Percentiles rank a stretch among this genome's conserved stretches.
Evolutionary conservation across 2,329 filamentous ascomycete species (phyloP).

Genomic region (Cordyceps militaris): DNA sequence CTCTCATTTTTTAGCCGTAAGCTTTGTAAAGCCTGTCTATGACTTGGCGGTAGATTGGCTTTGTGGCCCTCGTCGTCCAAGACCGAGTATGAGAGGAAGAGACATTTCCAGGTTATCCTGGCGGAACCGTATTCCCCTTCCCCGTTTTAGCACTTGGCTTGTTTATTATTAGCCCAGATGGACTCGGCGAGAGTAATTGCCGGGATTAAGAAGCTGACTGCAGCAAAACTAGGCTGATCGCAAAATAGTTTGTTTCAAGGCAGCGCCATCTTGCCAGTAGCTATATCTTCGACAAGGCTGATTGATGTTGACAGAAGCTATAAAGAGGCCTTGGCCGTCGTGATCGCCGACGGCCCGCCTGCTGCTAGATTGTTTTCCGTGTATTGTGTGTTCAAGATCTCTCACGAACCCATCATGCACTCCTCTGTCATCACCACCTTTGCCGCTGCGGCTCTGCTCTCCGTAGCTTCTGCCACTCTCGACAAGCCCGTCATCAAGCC

Average conservation of each 20-base stretch:
- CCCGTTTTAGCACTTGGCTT: neutral
- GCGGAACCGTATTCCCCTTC: too few species aligned
- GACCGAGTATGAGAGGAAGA: too few species aligned
- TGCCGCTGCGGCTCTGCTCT: neutral
- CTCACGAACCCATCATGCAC: neutral
- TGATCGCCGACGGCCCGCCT: neutral
- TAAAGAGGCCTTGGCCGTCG: neutral
- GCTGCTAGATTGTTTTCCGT: neutral
- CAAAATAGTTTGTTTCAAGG: neutral
- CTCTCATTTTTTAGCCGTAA: too few species aligned
- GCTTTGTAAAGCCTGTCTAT: too few species aligned
- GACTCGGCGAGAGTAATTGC: conserved; percentile 1
- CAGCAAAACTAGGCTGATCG: neutral
- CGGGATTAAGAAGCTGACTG: neutral
- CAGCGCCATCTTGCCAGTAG: neutral
- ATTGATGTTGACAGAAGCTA: neutral
- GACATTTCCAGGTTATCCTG: neutral
- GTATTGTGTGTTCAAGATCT: neutral
- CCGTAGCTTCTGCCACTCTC: neutral
- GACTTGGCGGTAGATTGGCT: too few species aligned
- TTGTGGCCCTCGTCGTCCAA: too few species aligned
- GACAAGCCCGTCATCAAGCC: conserved; percentile 13
- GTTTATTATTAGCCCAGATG: neutral
- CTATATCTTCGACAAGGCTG: neutral
- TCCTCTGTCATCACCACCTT: neutral